These are phyloP conservation scores for Neophaeococcomyces aloes DNA, from an alignment of 2,329 filamentous ascomycete genomes.

Conservation along the genomic window DNA sequence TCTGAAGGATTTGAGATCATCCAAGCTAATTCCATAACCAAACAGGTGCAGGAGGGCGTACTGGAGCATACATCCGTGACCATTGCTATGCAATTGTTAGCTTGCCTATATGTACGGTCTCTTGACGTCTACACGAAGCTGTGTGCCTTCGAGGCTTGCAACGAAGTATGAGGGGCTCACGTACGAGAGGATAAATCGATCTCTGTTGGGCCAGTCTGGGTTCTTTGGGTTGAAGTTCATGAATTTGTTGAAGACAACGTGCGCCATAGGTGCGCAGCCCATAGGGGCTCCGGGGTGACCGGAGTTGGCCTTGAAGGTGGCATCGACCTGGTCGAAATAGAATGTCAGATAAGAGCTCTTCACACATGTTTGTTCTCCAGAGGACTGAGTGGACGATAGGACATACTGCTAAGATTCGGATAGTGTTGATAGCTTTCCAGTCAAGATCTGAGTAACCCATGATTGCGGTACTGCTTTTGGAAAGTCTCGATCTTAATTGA, in stretches of 20 bases:
- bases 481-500: neutral
- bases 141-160: neutral
- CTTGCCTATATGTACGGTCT: neutral
- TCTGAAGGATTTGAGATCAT: slow-evolving; percentile 94
- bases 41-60: slow-evolving; percentile 96
- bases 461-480: slow-evolving; percentile 29
- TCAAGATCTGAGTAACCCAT: slow-evolving; percentile 89
- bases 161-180: slow-evolving; percentile 32
- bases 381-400: slow-evolving; percentile 16
- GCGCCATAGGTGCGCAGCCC: slow-evolving; percentile 88
- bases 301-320: slow-evolving; percentile 88
- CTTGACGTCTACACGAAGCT: neutral
- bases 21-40: slow-evolving; percentile 74
- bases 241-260: slow-evolving; percentile 98
- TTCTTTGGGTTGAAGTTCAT: slow-evolving; percentile 99
- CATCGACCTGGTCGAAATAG: slow-evolving; percentile 66
- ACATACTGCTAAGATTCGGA: slow-evolving; percentile 89
- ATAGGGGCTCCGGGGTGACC: slow-evolving; percentile 98
- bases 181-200: slow-evolving; percentile 98
- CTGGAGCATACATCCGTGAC: slow-evolving; percentile 98
- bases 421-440: slow-evolving; percentile 92
- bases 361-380: slow-evolving; percentile 20
- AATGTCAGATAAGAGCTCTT: slow-evolving; percentile 22
- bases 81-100: slow-evolving; percentile 55
- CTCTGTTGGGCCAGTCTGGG: slow-evolving; percentile 91